phyloP scores from a whole-genome alignment of 2,329 filamentous ascomycete genomes.

The Fusarium sp. region DNA sequence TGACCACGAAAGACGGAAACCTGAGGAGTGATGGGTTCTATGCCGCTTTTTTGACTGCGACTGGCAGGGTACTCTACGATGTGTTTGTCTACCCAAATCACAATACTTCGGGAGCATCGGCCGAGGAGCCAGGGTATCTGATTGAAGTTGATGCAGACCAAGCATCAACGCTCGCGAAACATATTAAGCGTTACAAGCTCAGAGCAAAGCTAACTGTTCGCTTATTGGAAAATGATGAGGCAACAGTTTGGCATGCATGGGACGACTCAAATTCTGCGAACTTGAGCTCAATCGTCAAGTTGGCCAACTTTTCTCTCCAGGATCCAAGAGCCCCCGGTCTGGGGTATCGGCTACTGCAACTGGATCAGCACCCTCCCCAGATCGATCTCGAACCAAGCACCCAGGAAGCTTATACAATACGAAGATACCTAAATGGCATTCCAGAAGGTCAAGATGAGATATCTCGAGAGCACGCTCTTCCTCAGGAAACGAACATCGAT shows the following conservation, averaged over 20 bases:
- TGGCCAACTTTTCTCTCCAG: slow-evolving; percentile 48
- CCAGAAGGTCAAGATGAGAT: slow-evolving; percentile 88
- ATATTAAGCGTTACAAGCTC: slow-evolving; percentile 86
- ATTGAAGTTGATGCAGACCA: slow-evolving; percentile 83
- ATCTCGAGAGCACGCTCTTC: slow-evolving; percentile 72
- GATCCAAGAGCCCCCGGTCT: slow-evolving; percentile 65
- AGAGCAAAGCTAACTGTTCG: slow-evolving; percentile 78
- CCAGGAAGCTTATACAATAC: slow-evolving; percentile 73
- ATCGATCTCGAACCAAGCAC: slow-evolving; percentile 56
- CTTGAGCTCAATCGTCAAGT: slow-evolving; percentile 31
- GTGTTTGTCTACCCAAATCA: slow-evolving; percentile 82
- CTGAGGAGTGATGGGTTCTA: slow-evolving; percentile 68
- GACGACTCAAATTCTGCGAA: slow-evolving; percentile 53
- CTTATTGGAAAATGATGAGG: slow-evolving; percentile 70
- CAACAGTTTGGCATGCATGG: slow-evolving; percentile 79
- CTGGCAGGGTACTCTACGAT: slow-evolving; percentile 85
- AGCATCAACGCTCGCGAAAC: slow-evolving; percentile 68
- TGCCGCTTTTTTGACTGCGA: slow-evolving; percentile 84
- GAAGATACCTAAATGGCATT: slow-evolving; percentile 81
- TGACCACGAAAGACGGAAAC: slow-evolving; percentile 49
- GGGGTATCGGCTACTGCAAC: slow-evolving; percentile 59
- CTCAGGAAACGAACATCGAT: slow-evolving; percentile 91
- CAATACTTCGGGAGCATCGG: slow-evolving; percentile 35
- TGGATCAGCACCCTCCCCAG: slow-evolving; percentile 43
- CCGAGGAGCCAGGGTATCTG: slow-evolving; percentile 59